phyloP scores from a whole-genome alignment of 306 rosid species.

The Begonia loranthoides region DNA sequence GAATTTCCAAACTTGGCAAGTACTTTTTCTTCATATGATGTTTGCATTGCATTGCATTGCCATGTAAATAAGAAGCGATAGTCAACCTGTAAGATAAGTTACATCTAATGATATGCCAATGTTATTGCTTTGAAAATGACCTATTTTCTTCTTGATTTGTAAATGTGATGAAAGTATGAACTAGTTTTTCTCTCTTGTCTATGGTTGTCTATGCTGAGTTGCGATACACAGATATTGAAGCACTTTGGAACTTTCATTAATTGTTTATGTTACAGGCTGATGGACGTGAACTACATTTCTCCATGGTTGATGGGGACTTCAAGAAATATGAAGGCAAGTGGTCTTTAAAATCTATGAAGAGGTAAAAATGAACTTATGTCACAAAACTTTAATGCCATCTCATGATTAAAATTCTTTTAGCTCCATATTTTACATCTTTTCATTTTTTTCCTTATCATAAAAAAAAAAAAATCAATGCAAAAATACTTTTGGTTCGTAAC shows the following conservation, averaged over 20 bases:
- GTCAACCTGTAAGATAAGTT: background rate
- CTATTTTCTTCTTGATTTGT: background rate
- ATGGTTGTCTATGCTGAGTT: too few relatives aligned
- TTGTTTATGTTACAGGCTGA: conserved; percentile 36
- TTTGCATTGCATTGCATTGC: background rate
- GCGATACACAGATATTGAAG: too few relatives aligned
- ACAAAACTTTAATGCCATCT: background rate
- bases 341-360: conserved; percentile 64
- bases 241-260: too few relatives aligned
- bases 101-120: too few relatives aligned
- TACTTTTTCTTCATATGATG: background rate
- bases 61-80: background rate
- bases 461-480: too few relatives aligned
- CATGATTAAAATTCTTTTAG: too few relatives aligned
- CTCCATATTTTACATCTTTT: too few relatives aligned
- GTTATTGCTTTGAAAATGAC: background rate
- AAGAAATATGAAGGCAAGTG: conserved; percentile 96
- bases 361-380: conserved; percentile 25
- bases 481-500: too few relatives aligned
- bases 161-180: background rate
- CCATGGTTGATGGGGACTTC: conserved; percentile 97
- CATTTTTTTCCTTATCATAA: too few relatives aligned
- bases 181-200: background rate
- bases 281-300: conserved; percentile 77
- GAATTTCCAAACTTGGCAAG: conserved; percentile 56